Evolutionary conservation across 805 yeast species (phyloP), one percentile per base, ranked within the genome.

Genomic region (Nakazawaea ernobii): DNA sequence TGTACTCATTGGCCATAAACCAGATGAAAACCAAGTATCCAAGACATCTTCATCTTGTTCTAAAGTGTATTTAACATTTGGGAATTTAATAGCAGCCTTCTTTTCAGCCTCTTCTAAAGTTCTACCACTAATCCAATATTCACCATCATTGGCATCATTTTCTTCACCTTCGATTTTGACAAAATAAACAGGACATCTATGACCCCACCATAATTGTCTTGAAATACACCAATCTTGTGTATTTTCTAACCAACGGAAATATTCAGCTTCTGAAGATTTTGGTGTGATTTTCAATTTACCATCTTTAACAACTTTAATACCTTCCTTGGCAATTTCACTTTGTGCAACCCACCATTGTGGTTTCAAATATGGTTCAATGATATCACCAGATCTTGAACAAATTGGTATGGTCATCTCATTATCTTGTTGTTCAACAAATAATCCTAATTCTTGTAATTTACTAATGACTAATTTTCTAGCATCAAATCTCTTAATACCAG

Each of bases 271-370:
- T 11, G 97, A 90, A 17, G 91, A 73, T 68, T 86, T 84, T 57
- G 99, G 99, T 46, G 82, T 71, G 60, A 94, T 88, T 47, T 80
- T 79, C 59, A 92, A 78, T 45, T 81, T 80, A 55, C 97, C 97
- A 33, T 75, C 73, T 67, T 79, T 80, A 51, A 92, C 97, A 46
- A 89, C 97, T 46, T 80, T 74, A 57, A 91, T 82, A 49, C 96
- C 97, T 51, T 77, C 89, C 54, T 75, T 73, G 45, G 98, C 99
- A 86, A 89, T 86, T 49, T 82, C 86, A 59, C 75, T 76, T 71
- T 91, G 97, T 52, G 87, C 72, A 55, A 94, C 97, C 97, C 97
- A 94, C 99, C 99, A 94, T 74, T 94, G 99, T 52, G 99, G 99
- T 73, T 94, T 94, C 71, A 94, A 76, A 61, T 88, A 74, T 46